These are phyloP conservation scores for Tetrastigma voinierianum DNA, from an alignment of 164 flowering plant genomes.

Conservation along the genomic window DNA sequence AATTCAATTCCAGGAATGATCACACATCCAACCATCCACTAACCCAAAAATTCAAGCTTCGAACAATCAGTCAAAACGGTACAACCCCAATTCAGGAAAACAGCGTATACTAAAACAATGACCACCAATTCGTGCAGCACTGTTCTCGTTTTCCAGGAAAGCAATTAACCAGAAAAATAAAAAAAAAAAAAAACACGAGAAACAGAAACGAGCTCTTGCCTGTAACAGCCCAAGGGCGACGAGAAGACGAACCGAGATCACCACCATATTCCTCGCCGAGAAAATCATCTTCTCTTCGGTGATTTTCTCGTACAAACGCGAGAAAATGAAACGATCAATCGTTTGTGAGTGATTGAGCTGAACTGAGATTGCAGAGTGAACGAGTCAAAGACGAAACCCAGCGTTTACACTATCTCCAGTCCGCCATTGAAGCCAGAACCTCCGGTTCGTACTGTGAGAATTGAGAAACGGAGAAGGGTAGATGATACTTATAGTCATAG, in stretches of 20 bases:
- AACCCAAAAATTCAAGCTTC: background rate
- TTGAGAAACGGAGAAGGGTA: background rate
- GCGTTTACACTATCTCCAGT: background rate
- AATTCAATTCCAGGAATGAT: background rate
- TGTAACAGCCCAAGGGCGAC: conserved; percentile 4
- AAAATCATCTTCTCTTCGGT: background rate
- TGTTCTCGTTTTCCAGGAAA: too few relatives aligned
- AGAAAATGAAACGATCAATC: background rate
- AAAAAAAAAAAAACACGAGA: background rate
- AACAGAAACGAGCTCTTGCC: conserved; percentile 9
- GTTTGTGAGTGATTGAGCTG: background rate
- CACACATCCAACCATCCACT: background rate
- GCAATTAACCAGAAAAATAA: too few relatives aligned
- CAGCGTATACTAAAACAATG: too few relatives aligned
- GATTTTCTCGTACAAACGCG: background rate
- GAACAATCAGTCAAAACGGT: background rate
- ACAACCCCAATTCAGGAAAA: too few relatives aligned
- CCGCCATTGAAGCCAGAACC: background rate
- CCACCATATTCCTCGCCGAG: conserved; percentile 13
- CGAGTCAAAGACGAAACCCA: conserved; percentile 2
- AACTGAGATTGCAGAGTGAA: background rate
- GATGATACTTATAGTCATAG: background rate
- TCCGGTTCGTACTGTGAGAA: background rate
- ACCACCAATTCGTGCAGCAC: too few relatives aligned
- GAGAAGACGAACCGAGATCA: background rate